Base-by-base conservation (phyloP, 768 basidiomycete species). In the Lactarius trivialis region DNA sequence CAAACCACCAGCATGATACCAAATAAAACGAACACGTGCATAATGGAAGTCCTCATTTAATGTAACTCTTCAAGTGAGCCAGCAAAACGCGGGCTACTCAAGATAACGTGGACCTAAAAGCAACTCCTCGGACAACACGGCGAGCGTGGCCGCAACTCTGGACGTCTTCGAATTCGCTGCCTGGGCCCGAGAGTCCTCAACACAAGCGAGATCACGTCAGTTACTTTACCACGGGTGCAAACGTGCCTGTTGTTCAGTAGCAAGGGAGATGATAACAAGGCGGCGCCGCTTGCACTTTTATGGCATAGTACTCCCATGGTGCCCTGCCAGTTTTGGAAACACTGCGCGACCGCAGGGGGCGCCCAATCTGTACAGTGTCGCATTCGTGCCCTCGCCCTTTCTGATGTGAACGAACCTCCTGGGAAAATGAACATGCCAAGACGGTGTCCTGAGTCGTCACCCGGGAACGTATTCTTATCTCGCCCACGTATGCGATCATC, bases 241-340 rank as follows among this genome's bases (percentile, higher is more conserved):
- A 48, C 11, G 45, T 48, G 24, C 45, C 45, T 48, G 45, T 48
- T 4, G 12, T 24, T 48, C 3, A 48, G 12, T 7, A 48, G 19
- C 11, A 24, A 14, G 11, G 24, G 12, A 48, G 45, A 14, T 14
- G 45, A 48, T 48, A 48, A 21, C 45, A 48, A 48, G 21, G 49
- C 24, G 24, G 39, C n/a, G n/a, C 57, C 24, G 24, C 50, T 62
- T 53, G 41, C 7, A 41, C 61, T 62, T 37, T 41, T 52, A 48
- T 48, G 43, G 56, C 32, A 58, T 48, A 24, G 41, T 12, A 15
- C 43, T 45, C 43, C 21, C 45, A 26, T 48, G 45, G 12, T 24
- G 45, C 11, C 14, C 6, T 8, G 21, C 43, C 24, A 24, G 24
- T 24, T 48, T 24, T 48, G 26, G 45, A 24, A 48, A 48, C 8